Evolutionary conservation across 768 basidiomycete genomes (phyloP).

Genomic region (Boletellus emodensis): DNA sequence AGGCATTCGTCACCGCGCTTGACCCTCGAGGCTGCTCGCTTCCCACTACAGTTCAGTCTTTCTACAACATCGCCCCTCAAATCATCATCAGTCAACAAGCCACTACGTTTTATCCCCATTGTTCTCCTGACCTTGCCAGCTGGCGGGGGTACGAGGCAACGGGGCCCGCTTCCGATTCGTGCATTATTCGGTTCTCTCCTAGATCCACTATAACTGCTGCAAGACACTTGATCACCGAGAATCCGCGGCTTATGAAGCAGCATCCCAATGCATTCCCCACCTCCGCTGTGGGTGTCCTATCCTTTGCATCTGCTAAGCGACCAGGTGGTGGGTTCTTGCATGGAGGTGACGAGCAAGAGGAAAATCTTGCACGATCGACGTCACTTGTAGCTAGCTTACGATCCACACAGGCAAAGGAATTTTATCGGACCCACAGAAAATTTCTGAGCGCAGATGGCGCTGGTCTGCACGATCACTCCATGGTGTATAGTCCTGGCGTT

Average conservation of each 20-base stretch:
- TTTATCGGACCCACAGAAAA: slow-evolving; percentile 39
- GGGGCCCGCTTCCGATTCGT: slow-evolving; percentile 5
- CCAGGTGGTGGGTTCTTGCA: slow-evolving; percentile 43
- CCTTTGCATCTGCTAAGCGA: slow-evolving; percentile 42
- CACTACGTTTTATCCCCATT: slow-evolving; percentile 40
- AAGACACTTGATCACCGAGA: slow-evolving; percentile 21
- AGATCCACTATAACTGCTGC: slow-evolving; percentile 33
- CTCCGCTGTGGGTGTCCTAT: slow-evolving; percentile 37
- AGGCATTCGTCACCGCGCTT: slow-evolving; percentile 2
- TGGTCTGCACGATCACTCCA: slow-evolving; percentile 44
- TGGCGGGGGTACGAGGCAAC: slow-evolving; percentile 28
- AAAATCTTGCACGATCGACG: slow-evolving; percentile 38
- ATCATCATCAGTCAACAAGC: slow-evolving; percentile 35
- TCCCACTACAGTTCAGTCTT: slow-evolving; percentile 3
- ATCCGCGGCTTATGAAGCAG: slow-evolving; percentile 9
- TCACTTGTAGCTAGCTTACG: slow-evolving; percentile 38
- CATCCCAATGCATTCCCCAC: slow-evolving; percentile 18
- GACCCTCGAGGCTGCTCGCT: slow-evolving; percentile 2
- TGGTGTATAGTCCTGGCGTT: slow-evolving; percentile 45
- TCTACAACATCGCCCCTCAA: slow-evolving; percentile 35
- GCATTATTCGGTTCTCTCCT: slow-evolving; percentile 27
- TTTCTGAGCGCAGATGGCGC: slow-evolving; percentile 35
- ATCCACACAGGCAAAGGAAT: slow-evolving; percentile 32
- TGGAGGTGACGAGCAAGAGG: slow-evolving; percentile 47
- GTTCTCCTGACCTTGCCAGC: slow-evolving; percentile 31